Conservation (phyloP, 192 early-diverging fungal genomes). For the Nowakowskiella sp. region DNA sequence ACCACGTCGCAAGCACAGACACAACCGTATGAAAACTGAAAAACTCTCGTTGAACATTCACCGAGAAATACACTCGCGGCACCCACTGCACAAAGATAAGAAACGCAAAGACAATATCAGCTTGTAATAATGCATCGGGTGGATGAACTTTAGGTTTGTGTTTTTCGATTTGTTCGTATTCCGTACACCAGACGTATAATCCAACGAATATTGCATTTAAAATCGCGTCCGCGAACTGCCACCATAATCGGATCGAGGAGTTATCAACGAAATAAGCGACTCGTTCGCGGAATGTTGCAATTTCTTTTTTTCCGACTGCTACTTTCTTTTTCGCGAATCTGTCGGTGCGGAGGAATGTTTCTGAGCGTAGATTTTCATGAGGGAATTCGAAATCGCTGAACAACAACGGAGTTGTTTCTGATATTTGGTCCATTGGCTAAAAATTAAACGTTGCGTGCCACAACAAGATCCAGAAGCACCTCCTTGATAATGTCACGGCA, state of each 20-base stretch:
- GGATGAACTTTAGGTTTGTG: too few relatives aligned
- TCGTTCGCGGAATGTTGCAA: conserved; percentile 11
- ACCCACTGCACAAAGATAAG: conserved; percentile 49
- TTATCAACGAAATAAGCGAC: conserved; percentile 15
- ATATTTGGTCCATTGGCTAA: too few relatives aligned
- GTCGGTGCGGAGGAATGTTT: too few relatives aligned
- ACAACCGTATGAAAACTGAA: conserved; percentile 44
- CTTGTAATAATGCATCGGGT: conserved; percentile 39
- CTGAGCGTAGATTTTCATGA: too few relatives aligned
- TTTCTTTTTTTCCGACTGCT: too few relatives aligned
- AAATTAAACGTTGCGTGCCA: too few relatives aligned
- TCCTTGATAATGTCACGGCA: too few relatives aligned
- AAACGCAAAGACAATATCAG: conserved; percentile 36
- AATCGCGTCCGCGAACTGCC: conserved; percentile 13
- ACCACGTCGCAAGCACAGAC: conserved; percentile 48
- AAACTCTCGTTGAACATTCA: conserved; percentile 35
- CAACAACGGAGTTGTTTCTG: too few relatives aligned
- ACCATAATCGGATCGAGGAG: conserved; percentile 15
- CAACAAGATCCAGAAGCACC: too few relatives aligned
- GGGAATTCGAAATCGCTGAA: too few relatives aligned
- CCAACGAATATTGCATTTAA: conserved; percentile 17
- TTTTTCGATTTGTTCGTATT: too few relatives aligned
- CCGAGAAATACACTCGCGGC: conserved; percentile 52
- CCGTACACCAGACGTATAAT: conserved; percentile 18
- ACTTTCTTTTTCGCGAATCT: too few relatives aligned